Evolutionary conservation across 805 yeast genomes (phyloP), one percentile per base, ranked within the genome.

Genomic region (Millerozyma miso): DNA sequence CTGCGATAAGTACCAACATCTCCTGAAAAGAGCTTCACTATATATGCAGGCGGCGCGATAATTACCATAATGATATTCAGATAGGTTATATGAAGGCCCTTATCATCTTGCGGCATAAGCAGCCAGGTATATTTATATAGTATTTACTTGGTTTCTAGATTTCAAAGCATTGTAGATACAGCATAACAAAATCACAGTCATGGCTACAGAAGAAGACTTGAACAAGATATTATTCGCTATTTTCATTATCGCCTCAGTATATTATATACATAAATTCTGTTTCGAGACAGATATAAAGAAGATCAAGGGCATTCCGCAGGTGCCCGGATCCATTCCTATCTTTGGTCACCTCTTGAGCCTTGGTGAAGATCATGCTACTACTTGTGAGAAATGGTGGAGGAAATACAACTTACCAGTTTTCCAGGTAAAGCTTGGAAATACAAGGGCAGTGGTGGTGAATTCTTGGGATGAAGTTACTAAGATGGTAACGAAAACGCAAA

Each of bases 361-460:
- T 13, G 61, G 58, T 7, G 52, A 56, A 4, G 65, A 63, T 40
- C 68, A 63, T 46, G 60, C 68, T 13, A 46, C 61, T 12, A 55
- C 49, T 15, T 53, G 64, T 38, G 56, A 58, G 37, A 42, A 50
- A 31, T 54, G 68, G 54, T 49, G 68, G 38, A 42, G 55, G 34
- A 39, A 59, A 38, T 57, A 60, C 43, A 53, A 47, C 3, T 43
- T 60, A 19, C 60, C 69, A 2, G 37, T 39, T 4, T 39, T 39
- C 16, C 41, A 39, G 29, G 32, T 39, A 16, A 39, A 39, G 17
- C 31, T 39, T n/a, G 41, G 41, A n/a, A 39, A 39, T 29, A 39
- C 41, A 32, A 31, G 41, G 16, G 41, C 41, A 6, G 41, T 39
- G 10, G 41, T 39, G 8, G 41, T 39, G 29, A 39, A 39, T 16